Evolutionary conservation across 345 rosid genomes (phyloP).

Genomic region (Linum trigynum): DNA sequence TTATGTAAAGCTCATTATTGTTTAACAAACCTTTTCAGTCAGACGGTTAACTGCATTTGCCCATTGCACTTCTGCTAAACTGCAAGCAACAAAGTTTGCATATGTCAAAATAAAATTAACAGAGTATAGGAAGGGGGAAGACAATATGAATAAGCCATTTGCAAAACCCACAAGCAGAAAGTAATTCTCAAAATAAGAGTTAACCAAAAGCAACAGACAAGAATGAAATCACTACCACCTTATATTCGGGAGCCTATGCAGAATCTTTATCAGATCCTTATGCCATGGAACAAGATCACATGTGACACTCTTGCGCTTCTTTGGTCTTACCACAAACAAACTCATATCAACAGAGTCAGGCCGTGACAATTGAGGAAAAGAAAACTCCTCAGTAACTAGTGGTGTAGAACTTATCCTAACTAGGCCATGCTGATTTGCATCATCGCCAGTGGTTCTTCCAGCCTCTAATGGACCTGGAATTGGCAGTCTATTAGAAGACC

Average conservation of each 20-base stretch:
- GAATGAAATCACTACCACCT: conserved; percentile 32
- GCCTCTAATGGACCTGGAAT: conserved; percentile 28
- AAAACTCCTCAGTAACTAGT: conserved; percentile 27
- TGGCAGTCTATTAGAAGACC: conserved; percentile 35
- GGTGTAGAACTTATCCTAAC: conserved; percentile 20
- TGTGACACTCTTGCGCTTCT: conserved; percentile 60
- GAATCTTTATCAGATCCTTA: conserved; percentile 40
- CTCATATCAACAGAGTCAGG: conserved; percentile 27
- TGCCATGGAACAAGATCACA: conserved; percentile 60
- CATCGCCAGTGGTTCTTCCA: conserved; percentile 22
- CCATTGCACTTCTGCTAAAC: conserved; percentile 69
- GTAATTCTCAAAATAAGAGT: background rate
- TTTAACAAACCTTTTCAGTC: conserved; percentile 56
- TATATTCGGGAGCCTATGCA: conserved; percentile 42
- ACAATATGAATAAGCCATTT: background rate
- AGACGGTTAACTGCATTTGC: conserved; percentile 47
- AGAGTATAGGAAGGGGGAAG: background rate
- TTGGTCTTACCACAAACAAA: conserved; percentile 27
- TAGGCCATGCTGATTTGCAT: conserved; percentile 24
- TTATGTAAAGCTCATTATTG: conserved; percentile 3
- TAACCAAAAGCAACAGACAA: background rate
- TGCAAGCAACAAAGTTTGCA: conserved; percentile 25
- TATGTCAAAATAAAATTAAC: background rate
- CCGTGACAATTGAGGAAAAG: conserved; percentile 29
- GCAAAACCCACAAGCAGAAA: background rate